Evolutionary conservation across 140 eudicot genomes (phyloP).

Genomic region (Senecio squalidus): DNA sequence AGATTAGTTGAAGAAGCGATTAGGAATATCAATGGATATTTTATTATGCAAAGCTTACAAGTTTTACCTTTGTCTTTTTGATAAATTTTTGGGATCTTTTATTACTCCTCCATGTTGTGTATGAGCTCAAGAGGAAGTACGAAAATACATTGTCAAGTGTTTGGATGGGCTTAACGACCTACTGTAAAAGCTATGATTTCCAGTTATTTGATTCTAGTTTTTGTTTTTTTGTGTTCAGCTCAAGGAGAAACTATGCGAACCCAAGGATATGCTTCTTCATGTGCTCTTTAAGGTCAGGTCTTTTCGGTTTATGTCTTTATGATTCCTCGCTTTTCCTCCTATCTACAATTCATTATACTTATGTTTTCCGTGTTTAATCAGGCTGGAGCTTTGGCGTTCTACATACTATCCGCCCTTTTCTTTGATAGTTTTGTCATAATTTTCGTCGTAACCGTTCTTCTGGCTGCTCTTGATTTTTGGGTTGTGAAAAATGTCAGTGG

Average conservation of each 20-base stretch:
- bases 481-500: slow-evolving; percentile 99
- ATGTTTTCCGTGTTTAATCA: slow-evolving; percentile 23
- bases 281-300: slow-evolving; percentile 83
- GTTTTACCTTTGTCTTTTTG: no score
- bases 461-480: slow-evolving; percentile 98
- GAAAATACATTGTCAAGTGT: no score
- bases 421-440: slow-evolving; percentile 81
- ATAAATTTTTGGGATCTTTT: no score
- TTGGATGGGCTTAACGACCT: no score
- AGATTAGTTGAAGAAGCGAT: no score
- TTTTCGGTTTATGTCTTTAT: neutral
- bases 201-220: no score
- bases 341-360: neutral
- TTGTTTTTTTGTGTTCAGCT: slow-evolving; percentile 45
- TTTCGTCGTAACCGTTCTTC: slow-evolving; percentile 89
- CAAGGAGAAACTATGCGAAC: slow-evolving; percentile 75
- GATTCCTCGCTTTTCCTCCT: neutral
- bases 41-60: no score
- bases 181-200: no score
- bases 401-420: slow-evolving; percentile 86
- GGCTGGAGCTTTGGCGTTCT: slow-evolving; percentile 96
- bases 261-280: slow-evolving; percentile 91
- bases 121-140: no score
- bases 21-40: no score
- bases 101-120: no score